These are phyloP conservation scores for Thoreauomyces humboldtii DNA, from an alignment of 192 early-diverging fungal genomes.

Conservation along the genomic window DNA sequence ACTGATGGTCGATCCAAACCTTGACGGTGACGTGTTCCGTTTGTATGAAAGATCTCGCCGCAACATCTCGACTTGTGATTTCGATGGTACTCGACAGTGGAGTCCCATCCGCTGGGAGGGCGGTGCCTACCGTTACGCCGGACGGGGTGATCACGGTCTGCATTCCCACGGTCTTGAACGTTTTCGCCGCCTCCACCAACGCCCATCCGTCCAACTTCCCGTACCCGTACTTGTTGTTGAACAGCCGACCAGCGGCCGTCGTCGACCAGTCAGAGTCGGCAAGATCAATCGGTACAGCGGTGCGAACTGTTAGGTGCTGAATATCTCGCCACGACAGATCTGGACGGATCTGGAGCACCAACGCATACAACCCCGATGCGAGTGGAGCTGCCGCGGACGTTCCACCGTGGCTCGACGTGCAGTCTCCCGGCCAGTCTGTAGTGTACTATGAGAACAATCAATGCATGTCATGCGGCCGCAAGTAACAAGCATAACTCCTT, in stretches of 20 bases:
- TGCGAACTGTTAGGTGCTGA: conserved; percentile 80
- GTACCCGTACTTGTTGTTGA: conserved; percentile 93
- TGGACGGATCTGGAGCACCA: conserved; percentile 50
- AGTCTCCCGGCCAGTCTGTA: conserved; percentile 76
- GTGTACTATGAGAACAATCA: conserved; percentile 58
- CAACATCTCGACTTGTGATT: conserved; percentile 51
- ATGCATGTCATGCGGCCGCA: not conserved
- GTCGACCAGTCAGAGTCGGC: conserved; percentile 71
- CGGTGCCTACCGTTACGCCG: conserved; percentile 39
- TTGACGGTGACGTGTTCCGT: conserved; percentile 89
- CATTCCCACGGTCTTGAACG: conserved; percentile 57
- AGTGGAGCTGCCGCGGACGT: conserved; percentile 96
- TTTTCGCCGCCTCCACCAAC: conserved; percentile 77
- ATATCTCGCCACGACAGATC: conserved; percentile 94
- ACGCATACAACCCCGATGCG: conserved; percentile 82
- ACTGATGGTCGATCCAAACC: conserved; percentile 74
- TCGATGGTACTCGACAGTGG: conserved; percentile 34
- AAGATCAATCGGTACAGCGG: conserved; percentile 69
- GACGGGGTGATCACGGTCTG: conserved; percentile 59
- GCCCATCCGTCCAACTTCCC: conserved; percentile 83
- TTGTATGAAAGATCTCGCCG: conserved; percentile 27
- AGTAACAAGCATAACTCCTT: conserved; percentile 24
- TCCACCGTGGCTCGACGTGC: conserved; percentile 80
- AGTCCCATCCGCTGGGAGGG: conserved; percentile 49
- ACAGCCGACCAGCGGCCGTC: conserved; percentile 69